Conservation (phyloP, 768 basidiomycete species). For the Trametes gibbosa region DNA sequence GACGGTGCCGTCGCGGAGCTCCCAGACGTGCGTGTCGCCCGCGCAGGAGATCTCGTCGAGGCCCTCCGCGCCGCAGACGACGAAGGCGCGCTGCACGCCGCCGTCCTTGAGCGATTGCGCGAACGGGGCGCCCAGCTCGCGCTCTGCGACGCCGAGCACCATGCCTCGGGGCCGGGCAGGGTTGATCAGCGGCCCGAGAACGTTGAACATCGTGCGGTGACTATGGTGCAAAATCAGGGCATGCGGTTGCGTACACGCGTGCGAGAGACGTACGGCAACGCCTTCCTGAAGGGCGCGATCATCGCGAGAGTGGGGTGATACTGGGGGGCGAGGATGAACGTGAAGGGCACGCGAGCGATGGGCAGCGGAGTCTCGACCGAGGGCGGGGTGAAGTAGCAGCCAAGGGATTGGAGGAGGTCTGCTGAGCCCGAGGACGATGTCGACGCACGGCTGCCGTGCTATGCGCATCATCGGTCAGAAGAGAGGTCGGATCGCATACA, state of each 20-base stretch:
- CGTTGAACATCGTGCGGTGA: constrained; percentile 89
- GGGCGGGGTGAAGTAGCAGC: constrained; percentile 69
- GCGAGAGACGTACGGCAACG: constrained; percentile 62
- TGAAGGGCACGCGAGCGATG: constrained; percentile 74
- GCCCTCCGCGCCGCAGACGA: constrained; percentile 90
- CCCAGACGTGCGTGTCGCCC: constrained; percentile 85
- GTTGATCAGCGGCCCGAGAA: constrained; percentile 92
- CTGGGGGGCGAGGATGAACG: constrained; percentile 91
- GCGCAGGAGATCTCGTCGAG: constrained; percentile 96
- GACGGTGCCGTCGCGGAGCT: constrained; percentile 68
- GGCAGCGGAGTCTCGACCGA: constrained; percentile 51
- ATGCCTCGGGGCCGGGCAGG: constrained; percentile 84
- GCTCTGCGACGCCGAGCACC: constrained; percentile 88
- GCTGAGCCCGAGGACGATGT: constrained; percentile 95
- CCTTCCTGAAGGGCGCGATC: constrained; percentile 80
- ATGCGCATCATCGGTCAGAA: not conserved
- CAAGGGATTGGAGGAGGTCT: constrained; percentile 84
- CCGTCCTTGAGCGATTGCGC: constrained; percentile 69
- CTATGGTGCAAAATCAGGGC: not conserved
- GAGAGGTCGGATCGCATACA: not conserved
- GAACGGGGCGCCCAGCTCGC: constrained; percentile 77
- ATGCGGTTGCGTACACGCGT: not conserved
- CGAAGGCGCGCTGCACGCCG: constrained; percentile 79
- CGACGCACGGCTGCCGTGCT: constrained; percentile 91
- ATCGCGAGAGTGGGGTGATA: constrained; percentile 86